Conservation (phyloP, 306 rosid species). For the Sicyos baderoa region DNA sequence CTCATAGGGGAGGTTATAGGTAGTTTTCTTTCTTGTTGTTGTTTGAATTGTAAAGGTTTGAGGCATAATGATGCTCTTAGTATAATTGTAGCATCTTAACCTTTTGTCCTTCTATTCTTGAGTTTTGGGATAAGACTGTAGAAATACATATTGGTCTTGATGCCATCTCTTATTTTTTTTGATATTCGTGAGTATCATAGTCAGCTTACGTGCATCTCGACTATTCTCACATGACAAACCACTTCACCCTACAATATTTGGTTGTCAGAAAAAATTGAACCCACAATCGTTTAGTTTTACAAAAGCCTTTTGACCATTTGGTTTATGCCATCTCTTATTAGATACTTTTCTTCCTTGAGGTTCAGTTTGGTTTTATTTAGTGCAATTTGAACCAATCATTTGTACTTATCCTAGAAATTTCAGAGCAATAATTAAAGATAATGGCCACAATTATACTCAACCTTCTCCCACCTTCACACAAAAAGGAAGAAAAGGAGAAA, state of each 20-base stretch:
- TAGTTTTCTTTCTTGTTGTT: constrained; percentile 13
- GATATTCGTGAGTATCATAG: too few species aligned
- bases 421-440: constrained; percentile 16
- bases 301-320: too few species aligned
- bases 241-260: too few species aligned
- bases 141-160: not conserved
- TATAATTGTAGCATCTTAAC: not conserved
- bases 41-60: not conserved
- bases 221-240: too few species aligned
- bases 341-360: not conserved
- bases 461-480: constrained; percentile 19
- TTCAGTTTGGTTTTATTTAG: constrained; percentile 9
- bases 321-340: not conserved
- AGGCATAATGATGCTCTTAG: not conserved
- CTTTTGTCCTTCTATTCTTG: not conserved
- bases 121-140: constrained; percentile 16
- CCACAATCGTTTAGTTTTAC: too few species aligned
- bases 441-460: constrained; percentile 16
- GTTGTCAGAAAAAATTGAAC: too few species aligned
- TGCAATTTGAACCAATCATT: constrained; percentile 17
- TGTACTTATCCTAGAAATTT: constrained; percentile 7
- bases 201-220: too few species aligned
- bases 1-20: not conserved
- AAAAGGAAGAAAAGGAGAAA: constrained; percentile 6
- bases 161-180: not conserved